Percentiles rank a stretch among this genome's conserved stretches.
Evolutionary conservation across 1,139 yeast species (phyloP).

Genomic region (Saccharomyces pastorianus): DNA sequence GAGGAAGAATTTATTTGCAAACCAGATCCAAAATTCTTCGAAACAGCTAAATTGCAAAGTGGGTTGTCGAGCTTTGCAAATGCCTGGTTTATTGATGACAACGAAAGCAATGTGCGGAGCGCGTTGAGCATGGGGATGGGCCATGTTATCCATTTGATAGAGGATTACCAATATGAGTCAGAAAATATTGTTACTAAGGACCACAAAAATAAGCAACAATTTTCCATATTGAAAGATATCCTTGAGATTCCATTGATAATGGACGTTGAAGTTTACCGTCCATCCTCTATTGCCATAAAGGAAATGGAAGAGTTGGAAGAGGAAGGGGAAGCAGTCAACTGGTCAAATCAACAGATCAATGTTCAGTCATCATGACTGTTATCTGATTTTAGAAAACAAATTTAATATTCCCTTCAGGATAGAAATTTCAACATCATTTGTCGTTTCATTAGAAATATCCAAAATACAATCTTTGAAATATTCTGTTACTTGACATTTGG

Average conservation of each 20-base stretch:
- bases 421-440: constrained; percentile 23
- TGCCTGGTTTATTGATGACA: constrained; percentile 78
- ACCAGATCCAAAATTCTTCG: constrained; percentile 62
- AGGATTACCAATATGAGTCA: constrained; percentile 25
- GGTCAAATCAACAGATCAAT: not conserved
- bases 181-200: not conserved
- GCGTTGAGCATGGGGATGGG: constrained; percentile 38
- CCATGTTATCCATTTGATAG: constrained; percentile 36
- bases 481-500: constrained; percentile 1
- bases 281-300: not conserved
- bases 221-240: not conserved
- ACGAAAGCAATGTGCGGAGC: constrained; percentile 50
- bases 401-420: constrained; percentile 20
- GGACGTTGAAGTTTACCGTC: not conserved
- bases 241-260: not conserved
- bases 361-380: not conserved
- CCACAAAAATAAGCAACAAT: not conserved
- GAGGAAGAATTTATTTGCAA: constrained; percentile 64
- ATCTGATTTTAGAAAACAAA: constrained; percentile 13
- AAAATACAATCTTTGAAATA: constrained; percentile 20
- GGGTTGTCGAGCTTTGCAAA: constrained; percentile 44
- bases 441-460: constrained; percentile 17
- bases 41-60: constrained; percentile 52
- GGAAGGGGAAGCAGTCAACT: not conserved
- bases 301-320: not conserved